phyloP scores from a whole-genome alignment of 371 early-diverging fungal species.

The Mucor mucedo region DNA sequence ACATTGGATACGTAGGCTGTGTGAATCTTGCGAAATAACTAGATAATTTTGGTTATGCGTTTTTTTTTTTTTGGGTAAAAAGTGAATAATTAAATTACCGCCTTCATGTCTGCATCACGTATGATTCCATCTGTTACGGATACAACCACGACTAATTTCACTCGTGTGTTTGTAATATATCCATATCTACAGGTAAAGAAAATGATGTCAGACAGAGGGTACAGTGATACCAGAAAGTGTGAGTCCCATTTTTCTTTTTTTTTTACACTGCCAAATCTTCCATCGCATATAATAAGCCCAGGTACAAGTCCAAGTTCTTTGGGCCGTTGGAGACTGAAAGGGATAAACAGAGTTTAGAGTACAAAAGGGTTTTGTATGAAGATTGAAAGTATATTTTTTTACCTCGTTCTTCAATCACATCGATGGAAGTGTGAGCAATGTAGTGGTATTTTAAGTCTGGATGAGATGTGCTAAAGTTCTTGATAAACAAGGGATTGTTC shows the following conservation, averaged over 20 bases:
- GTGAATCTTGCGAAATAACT: conserved; percentile 85
- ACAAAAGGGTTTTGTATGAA: neutral
- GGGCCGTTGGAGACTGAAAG: conserved; percentile 59
- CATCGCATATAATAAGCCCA: conserved; percentile 85
- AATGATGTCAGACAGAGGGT: neutral
- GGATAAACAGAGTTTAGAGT: neutral
- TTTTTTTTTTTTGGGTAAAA: neutral
- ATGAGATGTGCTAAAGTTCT: conserved; percentile 74
- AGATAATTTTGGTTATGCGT: conserved; percentile 4
- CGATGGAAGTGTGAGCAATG: conserved; percentile 86
- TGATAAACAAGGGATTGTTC: conserved; percentile 87
- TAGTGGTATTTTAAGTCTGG: conserved; percentile 88
- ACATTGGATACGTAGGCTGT: conserved; percentile 76
- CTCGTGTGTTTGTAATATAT: conserved; percentile 85
- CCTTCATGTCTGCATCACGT: conserved; percentile 80
- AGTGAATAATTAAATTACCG: conserved; percentile 55
- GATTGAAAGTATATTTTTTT: neutral
- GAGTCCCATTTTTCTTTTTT: neutral
- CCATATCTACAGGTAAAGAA: conserved; percentile 64
- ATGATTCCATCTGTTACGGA: conserved; percentile 78
- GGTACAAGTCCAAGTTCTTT: conserved; percentile 75
- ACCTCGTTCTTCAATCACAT: conserved; percentile 89
- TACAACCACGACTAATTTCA: conserved; percentile 80
- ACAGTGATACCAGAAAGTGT: neutral
- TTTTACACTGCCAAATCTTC: conserved; percentile 84